Evolutionary conservation across 805 yeast genomes (phyloP).

Genomic region (Wickerhamomyces chaumierensis): DNA sequence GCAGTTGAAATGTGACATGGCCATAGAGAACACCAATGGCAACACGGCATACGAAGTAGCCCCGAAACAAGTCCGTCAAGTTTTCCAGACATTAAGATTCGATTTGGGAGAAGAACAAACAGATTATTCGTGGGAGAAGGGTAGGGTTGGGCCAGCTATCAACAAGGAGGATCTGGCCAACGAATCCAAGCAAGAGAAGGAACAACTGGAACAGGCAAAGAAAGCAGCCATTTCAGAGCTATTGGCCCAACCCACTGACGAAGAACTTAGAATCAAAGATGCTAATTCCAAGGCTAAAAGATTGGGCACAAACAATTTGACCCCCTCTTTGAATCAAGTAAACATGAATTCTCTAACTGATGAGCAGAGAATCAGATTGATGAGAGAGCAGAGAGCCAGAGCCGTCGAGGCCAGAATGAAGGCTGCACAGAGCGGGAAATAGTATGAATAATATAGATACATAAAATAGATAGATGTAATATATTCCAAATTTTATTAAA

Average conservation of each 20-base stretch:
- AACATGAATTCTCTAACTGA: constrained; percentile 55
- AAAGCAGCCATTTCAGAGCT: constrained; percentile 31
- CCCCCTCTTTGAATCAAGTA: constrained; percentile 21
- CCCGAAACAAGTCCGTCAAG: constrained; percentile 29
- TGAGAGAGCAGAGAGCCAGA: constrained; percentile 91
- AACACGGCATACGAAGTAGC: constrained; percentile 65
- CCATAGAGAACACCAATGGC: constrained; percentile 37
- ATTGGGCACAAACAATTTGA: constrained; percentile 10
- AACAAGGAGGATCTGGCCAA: constrained; percentile 43
- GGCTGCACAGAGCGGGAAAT: too few relatives aligned
- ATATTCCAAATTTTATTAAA: too few relatives aligned
- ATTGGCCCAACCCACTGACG: constrained; percentile 25
- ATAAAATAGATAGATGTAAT: too few relatives aligned
- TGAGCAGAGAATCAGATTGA: constrained; percentile 63
- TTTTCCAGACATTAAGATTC: constrained; percentile 59
- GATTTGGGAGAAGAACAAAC: constrained; percentile 61
- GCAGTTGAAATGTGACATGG: constrained; percentile 63
- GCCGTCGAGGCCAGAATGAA: constrained; percentile 79
- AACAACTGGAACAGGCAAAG: constrained; percentile 27
- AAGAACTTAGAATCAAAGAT: constrained; percentile 19
- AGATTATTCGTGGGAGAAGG: constrained; percentile 65
- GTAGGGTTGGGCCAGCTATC: constrained; percentile 53
- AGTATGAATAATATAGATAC: too few relatives aligned
- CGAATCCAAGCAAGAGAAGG: constrained; percentile 23
- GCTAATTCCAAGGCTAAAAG: constrained; percentile 19